Evolutionary conservation across 768 basidiomycete genomes (phyloP), one percentile per base, ranked within the genome.

Genomic region (Boletus sp.): DNA sequence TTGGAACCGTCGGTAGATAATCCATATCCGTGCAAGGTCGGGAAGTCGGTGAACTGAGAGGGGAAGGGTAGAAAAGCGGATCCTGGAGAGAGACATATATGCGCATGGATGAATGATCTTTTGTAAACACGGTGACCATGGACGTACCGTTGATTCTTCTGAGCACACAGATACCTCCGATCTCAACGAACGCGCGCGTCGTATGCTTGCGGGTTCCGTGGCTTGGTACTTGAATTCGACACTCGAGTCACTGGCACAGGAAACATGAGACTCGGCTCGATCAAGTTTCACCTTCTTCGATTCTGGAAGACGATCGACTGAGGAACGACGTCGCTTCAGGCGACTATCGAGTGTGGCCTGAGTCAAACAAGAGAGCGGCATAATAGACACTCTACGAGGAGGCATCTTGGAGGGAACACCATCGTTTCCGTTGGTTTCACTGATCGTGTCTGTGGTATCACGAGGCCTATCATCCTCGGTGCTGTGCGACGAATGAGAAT

Each of bases 171-270:
- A 62, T 7, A 42, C 6, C 3, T 71, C 64, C 5, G 76, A 74
- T 17, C 66, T 65, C 44, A 79, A 51, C 3, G 76, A 77, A 17
- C 62, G 65, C 0, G 76, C 77, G 25, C 75, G 70, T 37, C 78
- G 70, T 11, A 77, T 19, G 51, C 77, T 78, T 0, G 76, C 78
- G 23, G 75, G 72, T 5, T 64, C 57, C 27, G 56, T 69, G 4
- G 74, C 70, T 19, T 63, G 50, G 23, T 63, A 71, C 34, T 27
- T 44, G 13, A 45, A 34, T 43, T 46, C 46, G 27, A 25, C 27
- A n/a, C 25, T 51, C 33, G 39, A 15, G 1, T 49, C n/a, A 15
- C 47, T 53, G 27, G 44, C 23, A 5, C 48, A 29, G 5, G 50
- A 46, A 3, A 54, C 19, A 37, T 37, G 47, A 7, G 56, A 55